Percentiles rank a stretch among this genome's conserved stretches.
These are phyloP conservation scores for Alternaria sp. DNA, from an alignment of 2,329 filamentous ascomycete species.

Conservation along the genomic window DNA sequence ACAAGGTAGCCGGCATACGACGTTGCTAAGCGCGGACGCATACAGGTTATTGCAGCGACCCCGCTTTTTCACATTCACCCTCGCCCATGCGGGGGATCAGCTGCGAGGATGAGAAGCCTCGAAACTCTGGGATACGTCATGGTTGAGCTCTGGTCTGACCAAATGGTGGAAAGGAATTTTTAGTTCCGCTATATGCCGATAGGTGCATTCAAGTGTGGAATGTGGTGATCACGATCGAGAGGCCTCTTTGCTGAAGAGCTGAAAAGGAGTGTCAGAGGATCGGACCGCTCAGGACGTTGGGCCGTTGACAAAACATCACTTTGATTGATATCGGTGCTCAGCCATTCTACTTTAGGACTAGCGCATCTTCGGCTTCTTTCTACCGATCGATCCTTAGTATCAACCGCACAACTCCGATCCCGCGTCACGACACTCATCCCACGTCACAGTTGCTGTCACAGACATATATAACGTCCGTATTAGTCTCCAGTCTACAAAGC, in stretches of 20 bases:
- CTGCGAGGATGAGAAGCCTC: slow-evolving; percentile 10
- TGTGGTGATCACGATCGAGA: background rate
- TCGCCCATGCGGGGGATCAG: slow-evolving; percentile 16
- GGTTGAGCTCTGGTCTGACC: background rate
- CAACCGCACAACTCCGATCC: background rate
- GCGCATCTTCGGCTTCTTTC: background rate
- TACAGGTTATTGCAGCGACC: slow-evolving; percentile 10
- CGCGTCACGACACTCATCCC: background rate
- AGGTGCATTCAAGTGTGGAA: background rate
- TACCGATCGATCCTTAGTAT: slow-evolving; percentile 1
- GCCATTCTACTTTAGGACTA: background rate
- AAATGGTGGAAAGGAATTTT: background rate
- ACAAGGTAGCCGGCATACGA: slow-evolving; percentile 8
- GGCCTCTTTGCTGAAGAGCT: background rate
- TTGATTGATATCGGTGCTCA: slow-evolving; percentile 8
- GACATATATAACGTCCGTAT: background rate
- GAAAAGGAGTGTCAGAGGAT: background rate
- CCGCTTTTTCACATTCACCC: slow-evolving; percentile 17
- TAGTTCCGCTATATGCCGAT: background rate
- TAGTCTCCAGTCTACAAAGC: background rate
- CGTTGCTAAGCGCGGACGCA: slow-evolving; percentile 4
- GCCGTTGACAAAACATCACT: background rate
- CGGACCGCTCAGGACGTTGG: background rate
- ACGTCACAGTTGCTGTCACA: slow-evolving; percentile 1
- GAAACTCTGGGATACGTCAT: slow-evolving; percentile 8